Evolutionary conservation across 805 yeast species (phyloP).

Genomic region (Yarrowia keelungensis): DNA sequence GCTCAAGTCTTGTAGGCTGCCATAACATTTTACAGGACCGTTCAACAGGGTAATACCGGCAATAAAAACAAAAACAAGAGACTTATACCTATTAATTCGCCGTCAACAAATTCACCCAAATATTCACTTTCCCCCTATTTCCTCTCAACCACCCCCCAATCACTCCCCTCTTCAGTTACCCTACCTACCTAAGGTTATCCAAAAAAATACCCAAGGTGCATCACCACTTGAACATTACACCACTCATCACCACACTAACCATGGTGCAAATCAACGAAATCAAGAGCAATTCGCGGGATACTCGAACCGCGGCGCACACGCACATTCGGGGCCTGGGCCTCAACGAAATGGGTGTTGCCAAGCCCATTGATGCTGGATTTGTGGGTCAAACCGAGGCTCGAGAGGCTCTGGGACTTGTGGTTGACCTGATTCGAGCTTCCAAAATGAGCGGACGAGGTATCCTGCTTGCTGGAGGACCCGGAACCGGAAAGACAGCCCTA

Average conservation of each 20-base stretch:
- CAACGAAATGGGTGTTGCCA: constrained; percentile 87
- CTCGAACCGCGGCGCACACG: constrained; percentile 93
- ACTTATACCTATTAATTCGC: no score
- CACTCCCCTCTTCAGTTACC: neutral
- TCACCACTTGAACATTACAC: neutral
- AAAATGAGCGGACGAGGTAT: constrained; percentile 97
- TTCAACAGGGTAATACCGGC: no score
- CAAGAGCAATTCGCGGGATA: constrained; percentile 63
- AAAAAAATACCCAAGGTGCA: no score
- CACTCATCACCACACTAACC: neutral
- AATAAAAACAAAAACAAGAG: no score
- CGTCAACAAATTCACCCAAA: no score
- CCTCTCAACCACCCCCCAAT: neutral
- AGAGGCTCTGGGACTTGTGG: constrained; percentile 90
- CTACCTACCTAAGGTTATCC: neutral
- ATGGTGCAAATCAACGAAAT: constrained; percentile 64
- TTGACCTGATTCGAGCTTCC: constrained; percentile 89
- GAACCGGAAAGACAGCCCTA: constrained; percentile 97
- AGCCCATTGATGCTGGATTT: constrained; percentile 85
- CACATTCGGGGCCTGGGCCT: constrained; percentile 95
- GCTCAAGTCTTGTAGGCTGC: no score
- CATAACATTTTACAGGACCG: no score
- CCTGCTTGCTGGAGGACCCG: constrained; percentile 95
- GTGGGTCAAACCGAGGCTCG: constrained; percentile 76
- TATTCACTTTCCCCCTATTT: neutral